Evolutionary conservation across 179 eudicot species (phyloP).

Genomic region (Spergularia azorica): DNA sequence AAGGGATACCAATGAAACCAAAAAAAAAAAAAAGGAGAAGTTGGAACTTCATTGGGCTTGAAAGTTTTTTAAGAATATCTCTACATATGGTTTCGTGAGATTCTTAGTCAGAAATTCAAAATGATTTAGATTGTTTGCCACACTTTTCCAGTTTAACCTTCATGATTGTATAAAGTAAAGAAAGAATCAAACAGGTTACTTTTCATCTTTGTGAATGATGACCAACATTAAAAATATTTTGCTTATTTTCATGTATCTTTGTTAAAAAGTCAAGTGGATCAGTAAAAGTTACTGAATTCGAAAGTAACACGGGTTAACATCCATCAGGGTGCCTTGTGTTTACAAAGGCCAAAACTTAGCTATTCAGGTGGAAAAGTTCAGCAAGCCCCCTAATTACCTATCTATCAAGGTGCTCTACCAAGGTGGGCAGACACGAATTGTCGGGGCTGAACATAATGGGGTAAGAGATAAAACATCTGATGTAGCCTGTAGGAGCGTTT

Average conservation of each 20-base stretch:
- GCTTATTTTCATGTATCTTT: neutral
- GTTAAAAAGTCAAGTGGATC: neutral
- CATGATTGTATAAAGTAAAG: too few relatives aligned
- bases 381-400: constrained; percentile 56
- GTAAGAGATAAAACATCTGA: constrained; percentile 26
- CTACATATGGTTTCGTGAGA: too few relatives aligned
- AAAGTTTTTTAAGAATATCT: too few relatives aligned
- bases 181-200: neutral
- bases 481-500: neutral
- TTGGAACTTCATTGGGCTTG: too few relatives aligned
- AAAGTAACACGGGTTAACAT: neutral
- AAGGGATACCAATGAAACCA: too few relatives aligned
- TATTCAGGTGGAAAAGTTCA: constrained; percentile 60
- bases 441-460: constrained; percentile 53
- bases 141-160: too few relatives aligned
- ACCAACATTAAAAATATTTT: too few relatives aligned
- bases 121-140: neutral
- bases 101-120: neutral
- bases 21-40: too few relatives aligned
- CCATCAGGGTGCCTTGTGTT: constrained; percentile 63
- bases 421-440: constrained; percentile 78
- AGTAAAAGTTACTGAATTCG: neutral
- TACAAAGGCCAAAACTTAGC: constrained; percentile 61
- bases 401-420: constrained; percentile 62
- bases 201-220: neutral